Evolutionary conservation across 345 rosid genomes (phyloP), one percentile per base, ranked within the genome.

Genomic region (Hevea brasiliensis): DNA sequence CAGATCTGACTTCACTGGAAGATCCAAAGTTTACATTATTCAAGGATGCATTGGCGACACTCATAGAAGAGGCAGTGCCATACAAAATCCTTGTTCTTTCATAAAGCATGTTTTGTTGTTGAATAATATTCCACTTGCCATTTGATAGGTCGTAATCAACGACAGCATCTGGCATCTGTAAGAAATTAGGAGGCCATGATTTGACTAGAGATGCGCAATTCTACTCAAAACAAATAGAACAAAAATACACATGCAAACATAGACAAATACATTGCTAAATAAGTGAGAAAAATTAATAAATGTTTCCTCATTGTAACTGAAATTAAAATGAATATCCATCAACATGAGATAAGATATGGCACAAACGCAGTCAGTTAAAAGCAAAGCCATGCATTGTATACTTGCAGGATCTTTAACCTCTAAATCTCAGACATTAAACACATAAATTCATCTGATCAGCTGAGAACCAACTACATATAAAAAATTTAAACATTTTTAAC

Each of bases 151-250:
- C 92, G 58, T 87, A 92, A 86, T 92, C 99, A 86, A 95, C 98
- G 75, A 92, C 89, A 27, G 96, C 94, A 87, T 91, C 94, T 55
- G 97, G 98, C 96, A 92, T 95, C 98, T 94, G 88, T 41, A 66
- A 27, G 69, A 55, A 40, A 37, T 44, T 51, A 41, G 18, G 61
- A 74, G 68, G 41, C 27, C 58, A 56, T 42, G 20, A 45, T 12
- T 76, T 23, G 51, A 64, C 29, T 62, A 32, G 56, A 45, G 61
- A 67, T 68, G 62, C 64, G 60, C 63, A 10, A 17, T 35, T 32
- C 63, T 37, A 70, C 53, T 15, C 12, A 14, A 8, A 17, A 67
- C 24, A 72, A 8, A 11, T 4, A 53, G 65, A 55, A 71, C 23
- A 27, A 72, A 48, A 23, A 60, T 24, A 40, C 45, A 64, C 9